Conservation (phyloP, 305 asterid species). For the Solanum hybrid region DNA sequence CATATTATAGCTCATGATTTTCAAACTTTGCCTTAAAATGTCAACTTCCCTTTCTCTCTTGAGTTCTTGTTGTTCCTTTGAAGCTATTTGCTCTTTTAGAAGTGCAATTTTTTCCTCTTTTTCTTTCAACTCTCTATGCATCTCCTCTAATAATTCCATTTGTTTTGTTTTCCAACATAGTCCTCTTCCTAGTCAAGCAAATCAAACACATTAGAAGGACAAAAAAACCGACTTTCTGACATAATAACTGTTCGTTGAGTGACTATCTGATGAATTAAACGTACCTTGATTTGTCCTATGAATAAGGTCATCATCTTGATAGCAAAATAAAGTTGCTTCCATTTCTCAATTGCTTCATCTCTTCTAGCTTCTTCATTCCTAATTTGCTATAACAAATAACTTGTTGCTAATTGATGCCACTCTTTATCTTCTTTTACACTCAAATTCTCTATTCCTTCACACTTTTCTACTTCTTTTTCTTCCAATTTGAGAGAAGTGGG, state of each 20-base stretch:
- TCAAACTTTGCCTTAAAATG: constrained; percentile 64
- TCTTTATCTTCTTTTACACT: constrained; percentile 7
- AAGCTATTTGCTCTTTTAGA: constrained; percentile 37
- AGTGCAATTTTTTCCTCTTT: constrained; percentile 46
- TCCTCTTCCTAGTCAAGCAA: constrained; percentile 33
- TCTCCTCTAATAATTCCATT: constrained; percentile 30
- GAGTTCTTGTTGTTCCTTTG: constrained; percentile 48
- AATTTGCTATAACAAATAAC: constrained; percentile 13
- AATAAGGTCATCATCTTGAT: constrained; percentile 75
- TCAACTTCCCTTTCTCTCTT: constrained; percentile 68
- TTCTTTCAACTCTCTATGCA: constrained; percentile 35
- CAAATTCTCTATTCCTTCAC: constrained; percentile 6
- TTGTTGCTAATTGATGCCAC: not conserved
- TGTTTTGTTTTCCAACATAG: constrained; percentile 40
- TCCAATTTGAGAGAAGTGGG: constrained; percentile 7
- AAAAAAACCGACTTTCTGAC: not conserved
- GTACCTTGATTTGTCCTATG: constrained; percentile 51
- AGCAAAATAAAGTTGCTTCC: constrained; percentile 82
- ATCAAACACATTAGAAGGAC: not conserved
- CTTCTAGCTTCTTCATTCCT: constrained; percentile 26
- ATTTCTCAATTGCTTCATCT: constrained; percentile 65
- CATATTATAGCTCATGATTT: constrained; percentile 55
- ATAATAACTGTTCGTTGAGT: not conserved
- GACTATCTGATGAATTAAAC: not conserved
- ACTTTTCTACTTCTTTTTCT: constrained; percentile 25